phyloP scores from a whole-genome alignment of 163 green algal species.

The Scenedesmus sp. region DNA sequence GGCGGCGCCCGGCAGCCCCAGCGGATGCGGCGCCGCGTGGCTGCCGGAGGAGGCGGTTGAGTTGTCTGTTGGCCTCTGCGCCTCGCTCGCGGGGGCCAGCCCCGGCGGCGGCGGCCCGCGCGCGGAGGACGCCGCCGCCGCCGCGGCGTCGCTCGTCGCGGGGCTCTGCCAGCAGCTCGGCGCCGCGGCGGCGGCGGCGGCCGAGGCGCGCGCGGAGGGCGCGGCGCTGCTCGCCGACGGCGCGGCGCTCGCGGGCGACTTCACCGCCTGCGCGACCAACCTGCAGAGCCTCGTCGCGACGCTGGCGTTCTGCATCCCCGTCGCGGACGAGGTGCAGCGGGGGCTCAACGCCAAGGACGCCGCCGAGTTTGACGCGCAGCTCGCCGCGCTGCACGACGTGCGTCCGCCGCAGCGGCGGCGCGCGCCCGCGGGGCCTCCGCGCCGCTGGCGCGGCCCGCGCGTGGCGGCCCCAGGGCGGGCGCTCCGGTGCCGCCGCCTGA shows the following conservation, averaged over 20 bases:
- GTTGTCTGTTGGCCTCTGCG: conserved; percentile 2
- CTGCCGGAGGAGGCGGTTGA: conserved; percentile 15
- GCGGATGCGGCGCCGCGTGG: not conserved
- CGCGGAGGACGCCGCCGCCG: too few relatives aligned
- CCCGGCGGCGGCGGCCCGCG: too few relatives aligned
- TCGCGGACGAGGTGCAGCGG: conserved; percentile 17
- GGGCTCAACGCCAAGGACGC: conserved; percentile 37
- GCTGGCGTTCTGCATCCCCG: conserved; percentile 17
- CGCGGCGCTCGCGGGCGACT: conserved; percentile 27
- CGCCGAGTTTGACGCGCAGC: conserved; percentile 31
- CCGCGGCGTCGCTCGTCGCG: too few relatives aligned
- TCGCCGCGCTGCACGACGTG: conserved; percentile 33
- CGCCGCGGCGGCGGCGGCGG: not conserved
- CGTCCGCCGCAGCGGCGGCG: too few relatives aligned
- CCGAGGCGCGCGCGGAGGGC: not conserved
- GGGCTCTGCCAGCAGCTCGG: conserved; percentile 20
- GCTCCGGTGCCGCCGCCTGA: too few relatives aligned
- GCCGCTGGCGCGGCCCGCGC: too few relatives aligned
- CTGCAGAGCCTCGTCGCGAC: conserved; percentile 41
- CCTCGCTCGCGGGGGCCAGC: not conserved
- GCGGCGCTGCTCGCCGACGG: conserved; percentile 34
- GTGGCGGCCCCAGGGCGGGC: too few relatives aligned
- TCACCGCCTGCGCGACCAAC: conserved; percentile 37
- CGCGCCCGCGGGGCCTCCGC: too few relatives aligned
- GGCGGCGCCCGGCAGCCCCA: conserved; percentile 3